Conservation (phyloP, 2,329 filamentous ascomycete species). For the Arthrobotrys conoides region DNA sequence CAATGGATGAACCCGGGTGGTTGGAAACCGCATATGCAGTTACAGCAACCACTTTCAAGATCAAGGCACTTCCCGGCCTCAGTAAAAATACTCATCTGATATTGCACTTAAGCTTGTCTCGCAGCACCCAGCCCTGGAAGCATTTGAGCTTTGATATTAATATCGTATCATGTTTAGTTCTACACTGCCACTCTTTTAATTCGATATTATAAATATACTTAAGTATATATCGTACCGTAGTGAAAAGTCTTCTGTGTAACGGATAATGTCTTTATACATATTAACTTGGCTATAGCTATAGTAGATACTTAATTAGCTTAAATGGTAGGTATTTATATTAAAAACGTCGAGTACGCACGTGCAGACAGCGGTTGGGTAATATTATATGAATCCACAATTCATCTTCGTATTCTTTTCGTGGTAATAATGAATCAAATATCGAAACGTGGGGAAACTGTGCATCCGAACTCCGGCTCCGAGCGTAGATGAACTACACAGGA, state of each 20-base stretch:
- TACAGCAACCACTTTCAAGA: constrained; percentile 12
- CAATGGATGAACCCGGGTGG: constrained; percentile 3
- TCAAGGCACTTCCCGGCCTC: background rate
- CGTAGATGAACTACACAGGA: background rate
- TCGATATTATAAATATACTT: constrained; percentile 7
- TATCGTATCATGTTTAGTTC: constrained; percentile 9
- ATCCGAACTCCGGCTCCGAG: constrained; percentile 10
- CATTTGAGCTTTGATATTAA: constrained; percentile 23
- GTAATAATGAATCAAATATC: background rate
- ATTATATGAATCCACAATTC: background rate
- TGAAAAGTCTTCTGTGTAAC: constrained; percentile 6
- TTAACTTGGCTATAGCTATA: background rate
- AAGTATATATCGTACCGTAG: no score
- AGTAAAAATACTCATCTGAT: constrained; percentile 12
- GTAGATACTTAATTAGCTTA: background rate
- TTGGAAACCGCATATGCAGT: constrained; percentile 22
- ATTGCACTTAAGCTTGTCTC: constrained; percentile 11
- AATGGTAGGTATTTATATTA: constrained; percentile 16
- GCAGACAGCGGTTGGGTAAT: constrained; percentile 23
- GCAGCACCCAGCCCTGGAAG: no score
- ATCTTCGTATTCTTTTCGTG: constrained; percentile 19
- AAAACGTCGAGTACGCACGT: constrained; percentile 16
- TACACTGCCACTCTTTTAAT: constrained; percentile 12
- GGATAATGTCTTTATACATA: constrained; percentile 16
- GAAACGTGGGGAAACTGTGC: constrained; percentile 17